Conservation (phyloP, 805 yeast species). For the Kuraishia hungarica region DNA sequence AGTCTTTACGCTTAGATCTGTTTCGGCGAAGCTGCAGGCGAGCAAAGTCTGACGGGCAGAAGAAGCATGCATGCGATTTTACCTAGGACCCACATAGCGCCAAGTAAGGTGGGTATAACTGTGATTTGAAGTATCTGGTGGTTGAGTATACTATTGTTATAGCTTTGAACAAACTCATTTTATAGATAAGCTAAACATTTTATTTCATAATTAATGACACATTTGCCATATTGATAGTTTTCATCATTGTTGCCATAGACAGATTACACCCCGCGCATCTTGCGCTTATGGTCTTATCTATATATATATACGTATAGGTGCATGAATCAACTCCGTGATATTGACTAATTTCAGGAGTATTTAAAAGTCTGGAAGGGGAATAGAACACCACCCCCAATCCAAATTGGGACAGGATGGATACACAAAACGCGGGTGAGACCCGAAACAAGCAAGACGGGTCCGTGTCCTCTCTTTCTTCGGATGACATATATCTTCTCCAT, state of each 20-base stretch:
- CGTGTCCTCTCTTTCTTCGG: neutral
- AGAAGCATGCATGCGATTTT: neutral
- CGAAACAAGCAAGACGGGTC: neutral
- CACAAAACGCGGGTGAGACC: neutral
- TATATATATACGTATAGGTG: neutral
- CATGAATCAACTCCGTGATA: neutral
- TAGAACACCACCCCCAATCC: neutral
- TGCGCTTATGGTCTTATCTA: neutral
- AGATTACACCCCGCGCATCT: neutral
- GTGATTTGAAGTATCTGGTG: too few species aligned
- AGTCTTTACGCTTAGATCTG: neutral
- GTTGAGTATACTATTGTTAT: too few species aligned
- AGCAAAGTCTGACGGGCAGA: neutral
- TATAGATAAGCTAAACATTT: too few species aligned
- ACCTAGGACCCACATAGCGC: neutral
- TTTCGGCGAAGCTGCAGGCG: neutral
- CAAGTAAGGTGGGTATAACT: too few species aligned
- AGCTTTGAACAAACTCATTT: too few species aligned
- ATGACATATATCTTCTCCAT: neutral
- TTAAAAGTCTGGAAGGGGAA: neutral
- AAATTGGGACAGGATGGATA: neutral
- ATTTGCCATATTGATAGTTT: too few species aligned
- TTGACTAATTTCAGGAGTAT: neutral
- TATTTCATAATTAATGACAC: too few species aligned
- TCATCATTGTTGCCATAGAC: neutral